A percentile compares a stretch with the other conserved stretches of the same genome.
Conservation (phyloP, 106 monocot genomes). For the Phalaenopsis aphrodite region DNA sequence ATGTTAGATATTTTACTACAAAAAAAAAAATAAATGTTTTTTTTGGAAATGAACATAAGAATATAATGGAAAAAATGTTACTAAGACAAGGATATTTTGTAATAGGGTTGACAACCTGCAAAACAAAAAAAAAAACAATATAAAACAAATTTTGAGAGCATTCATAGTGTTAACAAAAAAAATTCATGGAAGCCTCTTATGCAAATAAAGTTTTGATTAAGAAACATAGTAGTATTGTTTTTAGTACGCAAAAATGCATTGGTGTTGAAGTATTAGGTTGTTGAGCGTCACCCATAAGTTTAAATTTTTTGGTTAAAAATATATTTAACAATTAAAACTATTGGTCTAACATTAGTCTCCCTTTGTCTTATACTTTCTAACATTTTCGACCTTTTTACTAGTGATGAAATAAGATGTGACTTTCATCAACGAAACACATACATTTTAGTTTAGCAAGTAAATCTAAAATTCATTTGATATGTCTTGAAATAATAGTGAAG, state of each 20-base stretch:
- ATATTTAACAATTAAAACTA: too few relatives aligned
- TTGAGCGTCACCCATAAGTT: background rate
- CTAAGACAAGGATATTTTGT: slow-evolving; percentile 89
- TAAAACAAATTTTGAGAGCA: background rate
- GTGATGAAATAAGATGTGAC: too few relatives aligned
- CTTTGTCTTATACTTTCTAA: too few relatives aligned
- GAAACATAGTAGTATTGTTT: too few relatives aligned
- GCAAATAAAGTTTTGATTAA: background rate
- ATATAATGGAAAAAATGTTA: background rate
- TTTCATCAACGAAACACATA: background rate
- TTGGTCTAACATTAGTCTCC: too few relatives aligned
- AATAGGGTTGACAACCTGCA: slow-evolving; percentile 97
- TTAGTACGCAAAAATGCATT: background rate
- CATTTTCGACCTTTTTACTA: too few relatives aligned
- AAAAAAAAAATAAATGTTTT: background rate
- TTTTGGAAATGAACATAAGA: background rate
- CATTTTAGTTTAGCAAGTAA: background rate
- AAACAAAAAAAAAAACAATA: background rate
- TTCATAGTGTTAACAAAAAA: background rate
- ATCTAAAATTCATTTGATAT: background rate
- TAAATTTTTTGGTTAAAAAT: too few relatives aligned
- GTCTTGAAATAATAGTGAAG: background rate
- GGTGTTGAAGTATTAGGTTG: background rate
- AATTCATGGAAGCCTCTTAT: background rate
- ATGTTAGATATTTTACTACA: background rate